A percentile compares a stretch with the other conserved stretches of the same genome.
phyloP scores from a whole-genome alignment of 306 rosid genomes.

The Corylus avellana region DNA sequence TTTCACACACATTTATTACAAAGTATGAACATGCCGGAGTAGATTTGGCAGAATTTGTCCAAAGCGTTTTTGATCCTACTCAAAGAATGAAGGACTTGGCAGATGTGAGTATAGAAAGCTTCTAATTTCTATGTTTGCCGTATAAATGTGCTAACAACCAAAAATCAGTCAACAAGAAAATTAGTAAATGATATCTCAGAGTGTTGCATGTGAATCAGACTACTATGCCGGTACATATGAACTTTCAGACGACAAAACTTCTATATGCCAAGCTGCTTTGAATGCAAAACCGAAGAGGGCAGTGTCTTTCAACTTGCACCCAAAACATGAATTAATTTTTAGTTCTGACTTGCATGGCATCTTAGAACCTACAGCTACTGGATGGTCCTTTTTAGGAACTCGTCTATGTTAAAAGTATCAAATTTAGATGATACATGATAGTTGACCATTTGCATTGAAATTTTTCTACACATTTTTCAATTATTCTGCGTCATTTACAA shows the following conservation, averaged over 20 bases:
- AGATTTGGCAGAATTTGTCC: constrained; percentile 79
- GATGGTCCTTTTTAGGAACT: not conserved
- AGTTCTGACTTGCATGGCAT: not conserved
- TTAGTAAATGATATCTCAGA: not conserved
- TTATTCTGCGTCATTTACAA: not conserved
- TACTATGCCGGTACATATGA: not conserved
- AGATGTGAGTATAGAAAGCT: constrained; percentile 62
- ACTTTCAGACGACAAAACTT: not conserved
- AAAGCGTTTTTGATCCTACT: constrained; percentile 84
- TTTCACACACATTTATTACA: constrained; percentile 77
- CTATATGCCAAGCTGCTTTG: not conserved
- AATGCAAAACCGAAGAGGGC: not conserved
- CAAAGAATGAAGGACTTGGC: constrained; percentile 96
- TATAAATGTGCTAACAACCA: constrained; percentile 10
- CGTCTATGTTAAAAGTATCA: not conserved
- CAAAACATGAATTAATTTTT: not conserved
- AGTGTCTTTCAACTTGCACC: not conserved
- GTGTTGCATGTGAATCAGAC: not conserved
- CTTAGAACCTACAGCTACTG: not conserved
- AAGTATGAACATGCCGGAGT: constrained; percentile 55
- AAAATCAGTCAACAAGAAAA: not conserved
- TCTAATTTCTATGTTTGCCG: constrained; percentile 7
- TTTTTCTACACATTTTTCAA: not conserved
- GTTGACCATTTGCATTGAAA: not conserved
- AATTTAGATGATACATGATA: not conserved